Base-by-base conservation (phyloP, 345 rosid genomes). In the Geranium rotundifolium region DNA sequence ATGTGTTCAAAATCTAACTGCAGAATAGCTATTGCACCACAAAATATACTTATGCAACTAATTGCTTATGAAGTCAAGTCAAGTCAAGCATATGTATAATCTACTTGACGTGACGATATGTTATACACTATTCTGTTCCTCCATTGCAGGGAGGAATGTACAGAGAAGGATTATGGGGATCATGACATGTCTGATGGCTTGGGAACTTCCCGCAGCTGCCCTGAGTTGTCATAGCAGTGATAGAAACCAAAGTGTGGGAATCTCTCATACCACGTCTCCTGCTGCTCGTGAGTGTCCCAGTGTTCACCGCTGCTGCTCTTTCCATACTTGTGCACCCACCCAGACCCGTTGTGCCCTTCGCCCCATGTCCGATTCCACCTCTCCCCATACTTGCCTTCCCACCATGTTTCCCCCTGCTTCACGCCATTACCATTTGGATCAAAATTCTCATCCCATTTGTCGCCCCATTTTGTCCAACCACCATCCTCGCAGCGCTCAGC, bases 361-460 rank as follows among this genome's bases (percentile, higher is more conserved):
- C 98, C 97, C 98, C 98, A 92, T 1, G 93, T 87, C 34, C 95
- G 85, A 64, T 92, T 92, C 98, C 98, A 92, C 10, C 78, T 59
- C 56, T 87, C 95, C 19, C 98, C 90, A 7, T 81, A 69, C 69
- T 83, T 81, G 10, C 96, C 98, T 82, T 79, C 84, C 98, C 96
- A 85, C 98, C 98, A 89, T 34, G 87, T 78, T 79, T 92, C 95
- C 23, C 98, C 98, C 74, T 92, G 98, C 75, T 89, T 92, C 60
- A 92, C 91, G n/a, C 98, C 98, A 1, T 79, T 82, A 19, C 78
- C 78, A 39, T 82, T 81, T 19, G 77, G 71, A 70, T 84, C 80
- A 29, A 92, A 92, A 77, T 89, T 76, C 67, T 89, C 98, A 19
- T 92, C 98, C 98, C 98, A 89, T 69, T 92, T 92, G 81, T 92